Evolutionary conservation across 139 green algal species (phyloP), one percentile per base, ranked within the genome.

Genomic region (Chlorokybus atmophyticus): DNA sequence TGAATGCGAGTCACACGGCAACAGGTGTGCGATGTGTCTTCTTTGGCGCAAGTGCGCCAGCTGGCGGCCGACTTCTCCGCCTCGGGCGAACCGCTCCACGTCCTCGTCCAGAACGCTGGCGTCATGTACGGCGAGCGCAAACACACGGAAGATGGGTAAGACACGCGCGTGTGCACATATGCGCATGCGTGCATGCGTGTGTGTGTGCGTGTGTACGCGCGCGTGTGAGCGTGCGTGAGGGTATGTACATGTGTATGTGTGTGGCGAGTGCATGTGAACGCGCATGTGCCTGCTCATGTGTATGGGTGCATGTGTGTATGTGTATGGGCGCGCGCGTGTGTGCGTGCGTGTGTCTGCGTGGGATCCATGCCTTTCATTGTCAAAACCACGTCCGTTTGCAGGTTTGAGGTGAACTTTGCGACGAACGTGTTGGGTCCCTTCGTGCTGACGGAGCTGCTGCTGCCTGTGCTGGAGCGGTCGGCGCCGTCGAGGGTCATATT

Each of bases 401-500:
- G 55, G 21, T 47, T 67, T 31, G 59, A 67, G 39, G 26, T 42
- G 14, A 70, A 69, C 50, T 75, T 75, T 54, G 67, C 67, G 32
- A 52, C 57, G 27, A 75, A 75, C 50, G 62, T 59, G 44, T 29
- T 70, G 29, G 60, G 60, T 23, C 52, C 48, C 28, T 65, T 60
- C 26, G 56, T 48, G 30, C 48, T 75, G 26, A 70, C 55, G 5
- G 55, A 60, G 50, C 21, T 52, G 2, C 39, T 70, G 40, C 30
- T 65, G 44, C 67, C 67, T 2, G 25, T 38, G 29, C 27, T 66
- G 58, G 10, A 49, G 24, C 44, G 58, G 24, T 44, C 21, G n/a
- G 58, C 31, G 2, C 47, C 58, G 2, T 28, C 59, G 21, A 47
- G 57, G 29, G 52, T 62, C 38, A 56, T 68, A 31, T 35, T n/a